Conservation (phyloP, 116 monocot genomes). For the Phalaenopsis hybrid region DNA sequence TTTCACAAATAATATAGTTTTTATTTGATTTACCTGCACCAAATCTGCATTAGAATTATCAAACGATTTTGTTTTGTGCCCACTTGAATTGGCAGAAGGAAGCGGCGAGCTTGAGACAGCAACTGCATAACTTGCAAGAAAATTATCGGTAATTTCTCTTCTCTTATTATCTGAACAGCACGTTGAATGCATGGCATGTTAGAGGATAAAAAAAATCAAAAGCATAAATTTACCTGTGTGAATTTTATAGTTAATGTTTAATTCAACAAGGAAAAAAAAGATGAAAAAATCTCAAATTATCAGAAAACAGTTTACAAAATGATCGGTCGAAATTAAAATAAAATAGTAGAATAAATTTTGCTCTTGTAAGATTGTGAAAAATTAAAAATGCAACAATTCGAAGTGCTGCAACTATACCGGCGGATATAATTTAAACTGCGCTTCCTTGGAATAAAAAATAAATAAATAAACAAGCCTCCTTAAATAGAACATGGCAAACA, state of each 20-base stretch:
- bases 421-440: too few relatives aligned
- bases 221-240: too few relatives aligned
- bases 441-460: background rate
- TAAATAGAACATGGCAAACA: background rate
- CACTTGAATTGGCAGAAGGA: constrained; percentile 16
- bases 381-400: background rate
- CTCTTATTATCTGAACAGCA: background rate
- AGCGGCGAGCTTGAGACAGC: constrained; percentile 17
- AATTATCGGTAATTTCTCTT: constrained; percentile 10
- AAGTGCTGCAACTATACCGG: too few relatives aligned
- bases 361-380: background rate
- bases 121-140: constrained; percentile 18
- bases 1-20: background rate
- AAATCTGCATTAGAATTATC: background rate
- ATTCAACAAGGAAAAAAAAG: background rate
- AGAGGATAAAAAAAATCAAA: background rate
- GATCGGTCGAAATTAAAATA: background rate
- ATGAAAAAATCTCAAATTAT: too few relatives aligned
- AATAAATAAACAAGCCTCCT: too few relatives aligned
- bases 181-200: background rate
- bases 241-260: background rate
- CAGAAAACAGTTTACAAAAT: background rate
- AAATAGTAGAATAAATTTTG: background rate
- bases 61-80: background rate
- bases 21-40: background rate